Conservation (phyloP, 495 filamentous ascomycete genomes). For the Ramalina intermedia region DNA sequence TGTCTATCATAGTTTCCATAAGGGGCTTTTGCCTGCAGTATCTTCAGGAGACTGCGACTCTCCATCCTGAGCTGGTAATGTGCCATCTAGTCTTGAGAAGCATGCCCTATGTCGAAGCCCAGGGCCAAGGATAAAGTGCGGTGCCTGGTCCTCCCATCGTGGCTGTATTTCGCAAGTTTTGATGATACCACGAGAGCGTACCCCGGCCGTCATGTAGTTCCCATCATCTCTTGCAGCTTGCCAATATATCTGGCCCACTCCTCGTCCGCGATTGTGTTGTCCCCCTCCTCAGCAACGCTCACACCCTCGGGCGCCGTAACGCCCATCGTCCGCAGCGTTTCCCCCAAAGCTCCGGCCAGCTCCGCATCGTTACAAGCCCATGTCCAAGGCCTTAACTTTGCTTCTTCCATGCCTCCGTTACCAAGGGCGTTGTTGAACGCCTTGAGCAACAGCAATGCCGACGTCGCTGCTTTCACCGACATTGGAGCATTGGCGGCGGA, state of each 20-base stretch:
- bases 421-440: constrained; percentile 2
- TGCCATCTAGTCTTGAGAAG: too few species aligned
- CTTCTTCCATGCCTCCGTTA: not conserved
- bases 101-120: too few species aligned
- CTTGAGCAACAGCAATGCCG: constrained; percentile 1
- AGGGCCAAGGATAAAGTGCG: too few species aligned
- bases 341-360: constrained; percentile 1
- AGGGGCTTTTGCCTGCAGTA: too few species aligned
- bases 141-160: too few species aligned
- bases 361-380: constrained; percentile 8
- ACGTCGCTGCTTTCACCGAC: not conserved
- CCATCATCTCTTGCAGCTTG: not conserved
- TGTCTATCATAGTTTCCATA: too few species aligned
- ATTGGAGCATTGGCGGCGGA: not conserved
- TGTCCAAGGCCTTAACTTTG: constrained; percentile 1
- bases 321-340: constrained; percentile 1
- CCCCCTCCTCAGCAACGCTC: not conserved
- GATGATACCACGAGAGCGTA: too few species aligned
- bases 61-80: too few species aligned
- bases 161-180: too few species aligned
- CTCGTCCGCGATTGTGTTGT: constrained; percentile 7
- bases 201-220: not conserved
- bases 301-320: constrained; percentile 1
- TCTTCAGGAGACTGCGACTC: too few species aligned
- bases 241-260: constrained; percentile 11